Evolutionary conservation across 495 filamentous ascomycete genomes (phyloP).

Genomic region (Tuber melanosporum): DNA sequence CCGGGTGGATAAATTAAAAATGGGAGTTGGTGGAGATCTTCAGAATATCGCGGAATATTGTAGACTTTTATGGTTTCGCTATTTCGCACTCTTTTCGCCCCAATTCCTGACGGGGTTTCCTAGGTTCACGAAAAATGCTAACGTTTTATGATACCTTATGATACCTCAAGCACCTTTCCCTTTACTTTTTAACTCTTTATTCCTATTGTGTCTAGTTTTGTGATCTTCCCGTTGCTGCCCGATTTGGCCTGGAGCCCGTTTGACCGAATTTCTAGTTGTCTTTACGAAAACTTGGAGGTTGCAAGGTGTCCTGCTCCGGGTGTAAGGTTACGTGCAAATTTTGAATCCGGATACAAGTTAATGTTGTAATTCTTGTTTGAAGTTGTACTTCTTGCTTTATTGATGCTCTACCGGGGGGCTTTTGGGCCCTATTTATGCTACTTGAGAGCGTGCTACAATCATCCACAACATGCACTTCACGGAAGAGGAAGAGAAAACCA

Average conservation of each 20-base stretch:
- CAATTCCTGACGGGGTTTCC: not conserved
- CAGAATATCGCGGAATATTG: conserved; percentile 35
- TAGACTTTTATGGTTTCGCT: conserved; percentile 28
- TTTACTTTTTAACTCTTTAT: not conserved
- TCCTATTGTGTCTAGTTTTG: not conserved
- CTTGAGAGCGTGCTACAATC: too few relatives aligned
- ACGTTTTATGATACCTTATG: conserved; percentile 4
- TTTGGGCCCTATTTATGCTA: too few relatives aligned
- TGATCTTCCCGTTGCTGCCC: not conserved
- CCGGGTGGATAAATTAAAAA: not conserved
- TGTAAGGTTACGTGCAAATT: not conserved
- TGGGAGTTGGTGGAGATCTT: conserved; percentile 29
- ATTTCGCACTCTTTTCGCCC: conserved; percentile 18
- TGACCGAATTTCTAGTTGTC: not conserved
- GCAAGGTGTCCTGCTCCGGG: not conserved
- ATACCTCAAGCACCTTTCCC: not conserved
- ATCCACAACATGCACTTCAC: too few relatives aligned
- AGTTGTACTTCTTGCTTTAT: too few relatives aligned
- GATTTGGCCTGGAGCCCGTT: not conserved
- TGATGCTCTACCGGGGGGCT: too few relatives aligned
- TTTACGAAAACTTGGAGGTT: not conserved
- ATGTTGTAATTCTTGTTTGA: too few relatives aligned
- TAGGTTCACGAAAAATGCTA: not conserved
- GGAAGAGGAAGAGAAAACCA: too few relatives aligned
- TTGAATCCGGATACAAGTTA: not conserved